Evolutionary conservation across 345 rosid species (phyloP).

Genomic region (Nasturtium officinale): DNA sequence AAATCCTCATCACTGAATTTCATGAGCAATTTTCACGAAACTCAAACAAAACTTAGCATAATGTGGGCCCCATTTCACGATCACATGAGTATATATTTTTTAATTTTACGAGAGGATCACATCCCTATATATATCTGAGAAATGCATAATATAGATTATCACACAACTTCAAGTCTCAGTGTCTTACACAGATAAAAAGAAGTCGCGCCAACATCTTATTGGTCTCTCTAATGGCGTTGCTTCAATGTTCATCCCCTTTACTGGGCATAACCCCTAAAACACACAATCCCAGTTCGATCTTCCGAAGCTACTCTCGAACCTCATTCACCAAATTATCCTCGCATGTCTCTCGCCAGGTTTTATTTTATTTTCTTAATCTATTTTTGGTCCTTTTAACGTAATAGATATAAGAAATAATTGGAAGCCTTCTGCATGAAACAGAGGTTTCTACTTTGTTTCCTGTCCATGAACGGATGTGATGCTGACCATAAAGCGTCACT

Average conservation of each 20-base stretch:
- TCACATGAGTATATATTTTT: no score
- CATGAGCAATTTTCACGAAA: neutral
- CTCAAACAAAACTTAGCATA: neutral
- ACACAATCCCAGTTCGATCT: slow-evolving; percentile 3
- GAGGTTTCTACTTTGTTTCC: slow-evolving; percentile 46
- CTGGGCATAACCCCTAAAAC: slow-evolving; percentile 22
- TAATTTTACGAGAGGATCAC: neutral
- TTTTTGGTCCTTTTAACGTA: neutral
- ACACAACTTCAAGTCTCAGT: neutral
- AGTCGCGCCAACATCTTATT: neutral
- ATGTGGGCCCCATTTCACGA: neutral
- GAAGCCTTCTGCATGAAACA: slow-evolving; percentile 21
- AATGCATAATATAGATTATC: neutral
- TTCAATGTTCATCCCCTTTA: slow-evolving; percentile 24
- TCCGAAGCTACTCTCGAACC: slow-evolving; percentile 8
- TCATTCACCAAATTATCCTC: slow-evolving; percentile 26
- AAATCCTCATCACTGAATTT: neutral
- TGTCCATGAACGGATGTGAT: slow-evolving; percentile 78
- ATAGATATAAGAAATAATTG: neutral
- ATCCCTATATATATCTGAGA: neutral
- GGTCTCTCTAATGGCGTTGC: slow-evolving; percentile 26
- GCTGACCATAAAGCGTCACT: slow-evolving; percentile 50
- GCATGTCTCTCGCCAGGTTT: slow-evolving; percentile 40
- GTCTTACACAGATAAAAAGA: neutral
- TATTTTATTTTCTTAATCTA: neutral